Conservation (phyloP, 805 yeast species). For the Torulaspora maleeae region DNA sequence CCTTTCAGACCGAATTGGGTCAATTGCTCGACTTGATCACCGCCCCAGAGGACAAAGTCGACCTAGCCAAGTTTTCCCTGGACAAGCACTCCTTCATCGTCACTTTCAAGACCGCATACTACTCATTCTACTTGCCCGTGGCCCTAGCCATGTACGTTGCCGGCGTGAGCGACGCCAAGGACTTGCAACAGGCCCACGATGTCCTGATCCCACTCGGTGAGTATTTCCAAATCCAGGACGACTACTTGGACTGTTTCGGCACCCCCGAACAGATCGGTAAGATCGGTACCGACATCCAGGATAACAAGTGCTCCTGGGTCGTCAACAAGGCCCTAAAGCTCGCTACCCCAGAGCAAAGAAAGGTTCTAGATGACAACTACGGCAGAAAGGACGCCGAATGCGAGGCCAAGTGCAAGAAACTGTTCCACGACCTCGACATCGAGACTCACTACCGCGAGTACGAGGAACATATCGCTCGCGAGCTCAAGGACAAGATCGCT, state of each 20-base stretch:
- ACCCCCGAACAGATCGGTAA: slow-evolving; percentile 96
- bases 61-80: slow-evolving; percentile 78
- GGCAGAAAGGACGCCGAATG: slow-evolving; percentile 71
- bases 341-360: slow-evolving; percentile 76
- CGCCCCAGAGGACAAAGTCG: slow-evolving; percentile 94
- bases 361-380: slow-evolving; percentile 77
- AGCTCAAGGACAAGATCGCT: slow-evolving; percentile 61
- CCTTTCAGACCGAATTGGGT: slow-evolving; percentile 96
- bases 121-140: slow-evolving; percentile 95
- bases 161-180: slow-evolving; percentile 64
- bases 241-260: slow-evolving; percentile 93
- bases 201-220: slow-evolving; percentile 93
- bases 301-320: slow-evolving; percentile 98
- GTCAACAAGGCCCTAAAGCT: slow-evolving; percentile 84
- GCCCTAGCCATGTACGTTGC: slow-evolving; percentile 94
- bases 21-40: slow-evolving; percentile 93
- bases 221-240: slow-evolving; percentile 98
- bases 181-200: slow-evolving; percentile 82
- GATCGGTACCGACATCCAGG: slow-evolving; percentile 97
- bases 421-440: slow-evolving; percentile 70
- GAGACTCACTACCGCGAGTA: slow-evolving; percentile 68
- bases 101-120: slow-evolving; percentile 94
- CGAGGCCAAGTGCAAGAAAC: slow-evolving; percentile 66
- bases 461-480: slow-evolving; percentile 71
- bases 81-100: slow-evolving; percentile 93